A percentile compares a stretch with the other conserved stretches of the same genome.
Conservation (phyloP, 2,329 filamentous ascomycete species). For the Stachybotrys chlorohalonatus region DNA sequence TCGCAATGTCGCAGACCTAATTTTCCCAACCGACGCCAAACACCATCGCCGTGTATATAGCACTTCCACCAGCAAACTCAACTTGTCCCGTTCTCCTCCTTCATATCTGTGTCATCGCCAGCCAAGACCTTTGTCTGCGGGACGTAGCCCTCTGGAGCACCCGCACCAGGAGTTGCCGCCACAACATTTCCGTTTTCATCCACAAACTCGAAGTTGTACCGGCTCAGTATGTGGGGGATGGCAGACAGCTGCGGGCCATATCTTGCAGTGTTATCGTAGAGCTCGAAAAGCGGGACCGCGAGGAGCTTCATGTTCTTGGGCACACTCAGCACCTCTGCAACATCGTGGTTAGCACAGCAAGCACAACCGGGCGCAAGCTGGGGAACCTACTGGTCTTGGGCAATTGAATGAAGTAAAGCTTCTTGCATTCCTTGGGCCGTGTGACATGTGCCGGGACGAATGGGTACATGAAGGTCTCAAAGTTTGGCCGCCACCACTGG, state of each 20-base stretch:
- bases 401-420: constrained; percentile 93
- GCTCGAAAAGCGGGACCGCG: constrained; percentile 90
- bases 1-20: background rate
- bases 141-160: constrained; percentile 45
- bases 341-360: background rate
- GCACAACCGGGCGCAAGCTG: background rate
- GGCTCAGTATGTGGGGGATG: constrained; percentile 86
- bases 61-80: constrained; percentile 11
- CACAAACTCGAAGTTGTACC: constrained; percentile 97
- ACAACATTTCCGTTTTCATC: constrained; percentile 87
- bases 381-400: constrained; percentile 70
- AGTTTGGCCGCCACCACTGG: constrained; percentile 98
- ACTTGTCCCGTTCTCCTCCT: constrained; percentile 33
- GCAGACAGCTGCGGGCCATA: constrained; percentile 95
- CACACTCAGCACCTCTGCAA: constrained; percentile 79
- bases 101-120: constrained; percentile 53
- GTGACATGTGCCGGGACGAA: constrained; percentile 96
- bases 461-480: constrained; percentile 99
- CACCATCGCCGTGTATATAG: constrained; percentile 23
- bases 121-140: constrained; percentile 55
- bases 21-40: constrained; percentile 20
- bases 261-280: constrained; percentile 92
- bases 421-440: constrained; percentile 97
- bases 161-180: constrained; percentile 69
- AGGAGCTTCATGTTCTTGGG: constrained; percentile 99